These are phyloP conservation scores for Peterozyma xylosa DNA, from an alignment of 805 yeast species.

Conservation along the genomic window DNA sequence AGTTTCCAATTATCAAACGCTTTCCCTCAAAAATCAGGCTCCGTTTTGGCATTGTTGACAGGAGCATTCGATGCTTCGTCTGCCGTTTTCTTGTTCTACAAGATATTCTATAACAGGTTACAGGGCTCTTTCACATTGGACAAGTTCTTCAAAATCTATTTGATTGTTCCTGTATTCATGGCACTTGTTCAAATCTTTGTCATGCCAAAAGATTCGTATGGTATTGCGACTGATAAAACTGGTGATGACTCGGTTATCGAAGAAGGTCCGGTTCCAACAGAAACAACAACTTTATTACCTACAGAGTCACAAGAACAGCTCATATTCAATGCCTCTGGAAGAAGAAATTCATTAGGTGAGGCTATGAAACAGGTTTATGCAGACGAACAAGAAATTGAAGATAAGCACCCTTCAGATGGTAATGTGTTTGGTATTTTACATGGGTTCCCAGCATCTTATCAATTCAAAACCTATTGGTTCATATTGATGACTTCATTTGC, in stretches of 20 bases:
- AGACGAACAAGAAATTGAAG: conserved; percentile 35
- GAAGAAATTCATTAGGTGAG: conserved; percentile 50
- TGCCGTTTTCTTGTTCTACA: conserved; percentile 44
- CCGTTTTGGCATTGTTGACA: conserved; percentile 43
- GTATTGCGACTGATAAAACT: conserved; percentile 26
- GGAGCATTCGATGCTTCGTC: conserved; percentile 57
- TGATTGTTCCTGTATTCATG: conserved; percentile 42
- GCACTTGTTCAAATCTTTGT: conserved; percentile 33
- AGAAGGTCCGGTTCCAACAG: conserved; percentile 6
- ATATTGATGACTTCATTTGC: conserved; percentile 38
- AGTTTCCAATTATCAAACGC: conserved; percentile 51
- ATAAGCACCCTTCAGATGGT: conserved; percentile 23
- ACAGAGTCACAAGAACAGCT: conserved; percentile 18
- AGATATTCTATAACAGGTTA: conserved; percentile 27
- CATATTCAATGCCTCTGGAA: conserved; percentile 11
- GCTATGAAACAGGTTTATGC: conserved; percentile 47
- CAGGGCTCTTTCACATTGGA: conserved; percentile 28
- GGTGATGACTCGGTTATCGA: not conserved
- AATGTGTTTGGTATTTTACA: conserved; percentile 47
- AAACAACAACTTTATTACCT: conserved; percentile 10
- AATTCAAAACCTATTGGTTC: conserved; percentile 47
- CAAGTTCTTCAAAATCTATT: conserved; percentile 38
- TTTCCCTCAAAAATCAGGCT: conserved; percentile 45
- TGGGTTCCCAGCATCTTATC: conserved; percentile 40
- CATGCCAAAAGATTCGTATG: conserved; percentile 45